Conservation (phyloP, 257 asterid species). For the Scutellaria baicalensis region DNA sequence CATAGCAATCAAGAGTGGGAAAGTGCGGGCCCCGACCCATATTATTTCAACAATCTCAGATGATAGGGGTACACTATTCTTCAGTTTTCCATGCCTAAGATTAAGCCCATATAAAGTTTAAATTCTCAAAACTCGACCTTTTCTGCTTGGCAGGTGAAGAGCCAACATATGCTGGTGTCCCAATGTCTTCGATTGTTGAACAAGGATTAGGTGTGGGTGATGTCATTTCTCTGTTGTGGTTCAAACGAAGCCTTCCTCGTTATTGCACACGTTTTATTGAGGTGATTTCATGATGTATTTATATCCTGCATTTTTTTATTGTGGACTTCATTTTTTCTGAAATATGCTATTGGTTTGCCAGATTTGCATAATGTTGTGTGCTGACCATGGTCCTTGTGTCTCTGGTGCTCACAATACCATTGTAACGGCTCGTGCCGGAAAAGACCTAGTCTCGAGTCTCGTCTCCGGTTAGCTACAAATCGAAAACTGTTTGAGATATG, state of each 20-base stretch:
- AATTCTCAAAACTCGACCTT: slow-evolving; percentile 12
- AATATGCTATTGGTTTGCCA: slow-evolving; percentile 23
- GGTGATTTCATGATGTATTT: slow-evolving; percentile 29
- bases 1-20: slow-evolving; percentile 88
- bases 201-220: slow-evolving; percentile 95
- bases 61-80: slow-evolving; percentile 60
- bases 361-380: slow-evolving; percentile 96
- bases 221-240: slow-evolving; percentile 93
- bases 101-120: neutral
- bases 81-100: neutral
- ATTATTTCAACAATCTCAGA: slow-evolving; percentile 94
- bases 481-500: neutral
- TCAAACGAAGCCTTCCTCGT: slow-evolving; percentile 95
- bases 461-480: slow-evolving; percentile 62
- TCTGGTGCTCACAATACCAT: slow-evolving; percentile 99
- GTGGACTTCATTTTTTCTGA: neutral
- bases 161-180: slow-evolving; percentile 91
- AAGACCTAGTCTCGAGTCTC: slow-evolving; percentile 92
- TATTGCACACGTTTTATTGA: slow-evolving; percentile 93
- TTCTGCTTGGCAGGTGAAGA: slow-evolving; percentile 71
- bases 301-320: neutral
- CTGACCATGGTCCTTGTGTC: slow-evolving; percentile 98
- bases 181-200: slow-evolving; percentile 93
- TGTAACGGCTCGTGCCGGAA: slow-evolving; percentile 97
- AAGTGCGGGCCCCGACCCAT: slow-evolving; percentile 98